A percentile compares a stretch with the other conserved stretches of the same genome.
Conservation (phyloP, 116 monocot species). For the Trichopus zeylanicus region DNA sequence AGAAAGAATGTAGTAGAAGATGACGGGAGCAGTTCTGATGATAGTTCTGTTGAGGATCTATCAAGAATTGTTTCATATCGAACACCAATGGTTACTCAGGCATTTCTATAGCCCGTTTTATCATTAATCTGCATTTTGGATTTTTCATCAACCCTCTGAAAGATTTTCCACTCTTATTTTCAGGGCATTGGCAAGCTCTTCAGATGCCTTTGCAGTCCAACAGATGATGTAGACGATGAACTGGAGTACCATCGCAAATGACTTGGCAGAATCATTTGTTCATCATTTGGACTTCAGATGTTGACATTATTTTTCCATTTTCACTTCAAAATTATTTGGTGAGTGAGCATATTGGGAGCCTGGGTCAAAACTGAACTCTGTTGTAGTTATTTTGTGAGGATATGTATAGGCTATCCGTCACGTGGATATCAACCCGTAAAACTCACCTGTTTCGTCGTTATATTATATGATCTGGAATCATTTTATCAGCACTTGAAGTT, state of each 20-base stretch:
- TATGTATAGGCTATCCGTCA: no score
- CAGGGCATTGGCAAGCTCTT: slow-evolving; percentile 77
- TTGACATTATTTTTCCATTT: background rate
- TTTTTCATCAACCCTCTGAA: background rate
- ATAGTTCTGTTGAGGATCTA: slow-evolving; percentile 40
- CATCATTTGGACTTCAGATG: background rate
- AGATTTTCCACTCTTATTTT: background rate
- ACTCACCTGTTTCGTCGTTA: no score
- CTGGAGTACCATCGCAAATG: slow-evolving; percentile 21
- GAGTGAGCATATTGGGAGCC: no score
- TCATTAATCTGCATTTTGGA: background rate
- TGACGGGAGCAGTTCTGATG: slow-evolving; percentile 48
- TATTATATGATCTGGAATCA: no score
- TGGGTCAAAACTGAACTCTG: background rate
- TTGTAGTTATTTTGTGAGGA: no score
- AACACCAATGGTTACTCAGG: slow-evolving; percentile 69
- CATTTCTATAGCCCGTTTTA: background rate
- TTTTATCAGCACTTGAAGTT: no score
- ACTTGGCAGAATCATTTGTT: background rate
- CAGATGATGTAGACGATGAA: slow-evolving; percentile 74
- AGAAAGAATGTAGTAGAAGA: slow-evolving; percentile 31
- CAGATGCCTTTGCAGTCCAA: slow-evolving; percentile 77
- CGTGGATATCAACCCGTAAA: no score
- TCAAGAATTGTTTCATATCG: slow-evolving; percentile 36
- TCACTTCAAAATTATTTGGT: background rate